Conservation (phyloP, 257 asterid species). For the Galeopsis tetrahit region DNA sequence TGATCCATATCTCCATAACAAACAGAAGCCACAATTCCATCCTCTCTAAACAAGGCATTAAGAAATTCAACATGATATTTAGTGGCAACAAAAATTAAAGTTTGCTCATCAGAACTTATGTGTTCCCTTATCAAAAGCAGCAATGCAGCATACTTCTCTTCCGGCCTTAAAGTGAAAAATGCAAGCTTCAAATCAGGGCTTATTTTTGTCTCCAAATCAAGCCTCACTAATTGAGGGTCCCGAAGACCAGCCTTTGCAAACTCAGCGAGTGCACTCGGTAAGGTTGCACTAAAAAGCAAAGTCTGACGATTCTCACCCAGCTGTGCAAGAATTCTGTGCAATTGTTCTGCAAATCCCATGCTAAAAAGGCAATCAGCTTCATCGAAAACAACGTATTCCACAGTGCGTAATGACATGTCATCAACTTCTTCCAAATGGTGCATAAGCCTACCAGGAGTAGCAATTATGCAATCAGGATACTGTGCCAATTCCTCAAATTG, state of each 20-base stretch:
- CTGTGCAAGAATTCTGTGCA: slow-evolving; percentile 70
- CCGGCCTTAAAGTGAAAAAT: slow-evolving; percentile 84
- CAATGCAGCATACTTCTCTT: slow-evolving; percentile 83
- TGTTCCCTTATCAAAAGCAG: slow-evolving; percentile 85
- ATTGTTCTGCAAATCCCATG: slow-evolving; percentile 94
- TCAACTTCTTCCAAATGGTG: slow-evolving; percentile 92
- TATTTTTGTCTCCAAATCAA: slow-evolving; percentile 91
- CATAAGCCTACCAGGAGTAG: slow-evolving; percentile 97
- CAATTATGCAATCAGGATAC: slow-evolving; percentile 87
- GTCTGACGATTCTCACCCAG: slow-evolving; percentile 92
- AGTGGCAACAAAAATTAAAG: slow-evolving; percentile 84
- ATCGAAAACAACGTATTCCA: slow-evolving; percentile 92
- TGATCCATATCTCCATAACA: slow-evolving; percentile 99
- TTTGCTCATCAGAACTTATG: slow-evolving; percentile 70
- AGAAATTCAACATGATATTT: slow-evolving; percentile 94
- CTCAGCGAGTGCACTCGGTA: slow-evolving; percentile 96
- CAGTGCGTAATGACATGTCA: slow-evolving; percentile 89
- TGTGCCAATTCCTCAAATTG: slow-evolving; percentile 96
- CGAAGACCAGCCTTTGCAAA: slow-evolving; percentile 98
- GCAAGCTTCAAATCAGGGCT: slow-evolving; percentile 85
- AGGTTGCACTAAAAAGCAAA: slow-evolving; percentile 89
- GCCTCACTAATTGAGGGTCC: slow-evolving; percentile 91
- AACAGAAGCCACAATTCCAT: slow-evolving; percentile 84
- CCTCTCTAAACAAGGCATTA: slow-evolving; percentile 62
- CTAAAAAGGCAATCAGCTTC: slow-evolving; percentile 97